Evolutionary conservation across 768 basidiomycete species (phyloP).

Genomic region (Boletus pseudopeckii): DNA sequence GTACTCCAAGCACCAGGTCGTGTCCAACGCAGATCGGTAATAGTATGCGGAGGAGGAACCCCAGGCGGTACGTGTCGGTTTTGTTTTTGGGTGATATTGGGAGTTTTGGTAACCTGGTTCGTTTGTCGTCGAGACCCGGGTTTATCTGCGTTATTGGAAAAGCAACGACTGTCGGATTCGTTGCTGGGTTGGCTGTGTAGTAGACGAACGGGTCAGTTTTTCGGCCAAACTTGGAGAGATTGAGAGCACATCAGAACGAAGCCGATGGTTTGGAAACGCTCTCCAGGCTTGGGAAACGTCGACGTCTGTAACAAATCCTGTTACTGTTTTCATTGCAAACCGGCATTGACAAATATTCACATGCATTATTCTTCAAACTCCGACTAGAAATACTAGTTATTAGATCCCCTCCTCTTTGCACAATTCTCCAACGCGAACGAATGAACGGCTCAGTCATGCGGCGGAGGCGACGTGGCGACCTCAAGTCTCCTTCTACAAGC

Average conservation of each 20-base stretch:
- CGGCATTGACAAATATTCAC: constrained; percentile 3
- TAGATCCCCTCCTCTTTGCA: not conserved
- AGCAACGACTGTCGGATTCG: too few species aligned
- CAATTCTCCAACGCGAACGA: not conserved
- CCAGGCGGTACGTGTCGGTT: too few species aligned
- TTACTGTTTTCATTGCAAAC: constrained; percentile 2
- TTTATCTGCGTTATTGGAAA: too few species aligned
- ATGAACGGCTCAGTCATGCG: constrained; percentile 22
- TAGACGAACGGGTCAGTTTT: too few species aligned
- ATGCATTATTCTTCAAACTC: constrained; percentile 23
- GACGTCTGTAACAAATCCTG: too few species aligned
- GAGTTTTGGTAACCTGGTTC: too few species aligned
- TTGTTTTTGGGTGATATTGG: not conserved
- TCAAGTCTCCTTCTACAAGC: constrained; percentile 11
- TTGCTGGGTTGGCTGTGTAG: too few species aligned
- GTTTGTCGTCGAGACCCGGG: not conserved
- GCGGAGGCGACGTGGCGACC: constrained; percentile 6
- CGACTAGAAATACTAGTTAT: constrained; percentile 13
- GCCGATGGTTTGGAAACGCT: too few species aligned
- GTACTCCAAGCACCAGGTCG: constrained; percentile 50
- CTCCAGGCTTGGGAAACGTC: too few species aligned
- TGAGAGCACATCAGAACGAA: too few species aligned
- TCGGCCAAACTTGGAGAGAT: too few species aligned
- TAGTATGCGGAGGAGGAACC: constrained; percentile 64
- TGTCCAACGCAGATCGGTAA: constrained; percentile 62